Percentiles rank a stretch among this genome's conserved stretches.
Conservation (phyloP, 1,284 basidiomycete genomes). For the Ustilago nuda region DNA sequence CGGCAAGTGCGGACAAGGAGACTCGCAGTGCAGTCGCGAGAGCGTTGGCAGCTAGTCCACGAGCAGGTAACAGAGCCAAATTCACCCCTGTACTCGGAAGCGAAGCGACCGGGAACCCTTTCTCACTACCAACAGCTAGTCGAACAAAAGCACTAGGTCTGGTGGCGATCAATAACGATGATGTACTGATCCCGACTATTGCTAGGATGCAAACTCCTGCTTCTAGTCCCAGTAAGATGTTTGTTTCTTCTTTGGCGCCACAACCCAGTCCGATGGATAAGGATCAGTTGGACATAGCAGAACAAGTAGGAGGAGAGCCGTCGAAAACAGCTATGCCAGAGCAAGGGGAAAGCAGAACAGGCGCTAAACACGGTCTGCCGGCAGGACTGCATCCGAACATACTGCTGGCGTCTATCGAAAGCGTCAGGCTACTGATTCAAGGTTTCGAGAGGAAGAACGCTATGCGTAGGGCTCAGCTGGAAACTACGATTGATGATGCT, state of each 20-base stretch:
- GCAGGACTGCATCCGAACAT: constrained; percentile 33
- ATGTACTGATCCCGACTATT: constrained; percentile 45
- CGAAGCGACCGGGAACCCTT: constrained; percentile 29
- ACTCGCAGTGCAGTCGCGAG: constrained; percentile 39
- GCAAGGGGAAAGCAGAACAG: background rate
- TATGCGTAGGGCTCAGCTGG: constrained; percentile 44
- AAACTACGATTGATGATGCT: constrained; percentile 42
- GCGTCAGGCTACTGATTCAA: constrained; percentile 45
- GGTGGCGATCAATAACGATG: constrained; percentile 42
- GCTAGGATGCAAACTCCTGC: constrained; percentile 38
- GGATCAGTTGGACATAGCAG: background rate
- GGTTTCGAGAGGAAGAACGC: constrained; percentile 54
- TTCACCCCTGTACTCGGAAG: constrained; percentile 28
- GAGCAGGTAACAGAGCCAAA: constrained; percentile 17
- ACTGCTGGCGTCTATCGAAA: constrained; percentile 51
- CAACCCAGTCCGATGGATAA: constrained; percentile 7
- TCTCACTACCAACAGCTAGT: constrained; percentile 20
- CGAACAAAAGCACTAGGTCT: constrained; percentile 27
- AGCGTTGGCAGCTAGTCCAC: constrained; percentile 32
- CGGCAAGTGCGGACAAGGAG: constrained; percentile 39
- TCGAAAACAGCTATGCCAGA: background rate
- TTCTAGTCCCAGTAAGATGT: constrained; percentile 32
- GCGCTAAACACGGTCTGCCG: background rate
- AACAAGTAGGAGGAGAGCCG: background rate
- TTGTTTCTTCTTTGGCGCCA: constrained; percentile 20